These are phyloP conservation scores for Penicillium corylophilum DNA, from an alignment of 2,329 filamentous ascomycete genomes.

Conservation along the genomic window DNA sequence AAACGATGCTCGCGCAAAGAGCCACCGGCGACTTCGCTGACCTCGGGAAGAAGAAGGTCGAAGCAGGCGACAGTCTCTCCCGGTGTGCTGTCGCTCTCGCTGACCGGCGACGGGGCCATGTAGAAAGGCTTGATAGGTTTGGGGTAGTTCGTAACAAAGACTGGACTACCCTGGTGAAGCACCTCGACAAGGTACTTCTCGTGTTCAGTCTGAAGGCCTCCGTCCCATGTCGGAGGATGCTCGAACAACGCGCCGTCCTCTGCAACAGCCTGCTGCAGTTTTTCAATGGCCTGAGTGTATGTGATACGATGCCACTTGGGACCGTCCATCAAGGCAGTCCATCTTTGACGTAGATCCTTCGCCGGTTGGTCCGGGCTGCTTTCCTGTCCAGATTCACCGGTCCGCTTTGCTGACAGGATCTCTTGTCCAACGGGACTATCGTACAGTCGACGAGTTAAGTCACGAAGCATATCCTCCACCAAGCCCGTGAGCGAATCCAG, in stretches of 20 bases:
- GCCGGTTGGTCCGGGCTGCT: slow-evolving; percentile 27
- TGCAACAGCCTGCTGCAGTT: slow-evolving; percentile 61
- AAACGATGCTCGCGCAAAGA: slow-evolving; percentile 85
- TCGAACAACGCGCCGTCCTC: slow-evolving; percentile 58
- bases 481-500: slow-evolving; percentile 72
- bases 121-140: slow-evolving; percentile 88
- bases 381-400: slow-evolving; percentile 44
- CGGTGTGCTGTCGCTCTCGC: slow-evolving; percentile 6
- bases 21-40: slow-evolving; percentile 84
- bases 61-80: slow-evolving; percentile 77
- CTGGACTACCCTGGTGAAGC: slow-evolving; percentile 63
- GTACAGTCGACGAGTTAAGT: slow-evolving; percentile 52
- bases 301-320: slow-evolving; percentile 74
- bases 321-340: slow-evolving; percentile 63
- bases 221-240: slow-evolving; percentile 67
- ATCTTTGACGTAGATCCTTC: slow-evolving; percentile 63
- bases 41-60: slow-evolving; percentile 79
- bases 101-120: slow-evolving; percentile 60
- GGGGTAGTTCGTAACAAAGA: slow-evolving; percentile 96
- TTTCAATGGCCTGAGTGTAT: slow-evolving; percentile 73
- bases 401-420: slow-evolving; percentile 50
- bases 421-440: slow-evolving; percentile 55
- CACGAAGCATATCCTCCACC: slow-evolving; percentile 74
- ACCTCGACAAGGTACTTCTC: slow-evolving; percentile 79
- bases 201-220: slow-evolving; percentile 83